A percentile compares a stretch with the other conserved stretches of the same genome.
phyloP scores from a whole-genome alignment of 129 eudicot species.

The Arctium minus region DNA sequence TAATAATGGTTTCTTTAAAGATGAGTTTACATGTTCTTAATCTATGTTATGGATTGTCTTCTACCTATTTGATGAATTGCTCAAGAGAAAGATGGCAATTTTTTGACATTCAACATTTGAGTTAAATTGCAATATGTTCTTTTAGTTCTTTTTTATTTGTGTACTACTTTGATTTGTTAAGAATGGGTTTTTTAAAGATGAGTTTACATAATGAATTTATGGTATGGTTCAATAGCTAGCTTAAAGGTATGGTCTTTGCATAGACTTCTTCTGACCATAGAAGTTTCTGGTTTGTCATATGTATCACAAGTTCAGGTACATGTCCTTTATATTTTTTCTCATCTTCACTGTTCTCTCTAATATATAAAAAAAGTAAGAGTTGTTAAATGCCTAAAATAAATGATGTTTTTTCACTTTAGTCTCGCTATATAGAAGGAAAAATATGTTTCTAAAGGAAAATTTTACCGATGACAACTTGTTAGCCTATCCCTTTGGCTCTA shows the following conservation, averaged over 20 bases:
- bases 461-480: not conserved
- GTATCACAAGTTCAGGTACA: constrained; percentile 93
- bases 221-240: constrained; percentile 48
- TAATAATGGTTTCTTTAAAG: too few species aligned
- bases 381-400: not conserved
- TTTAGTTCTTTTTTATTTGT: too few species aligned
- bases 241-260: constrained; percentile 86
- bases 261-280: constrained; percentile 93
- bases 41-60: too few species aligned
- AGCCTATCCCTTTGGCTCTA: not conserved
- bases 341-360: not conserved
- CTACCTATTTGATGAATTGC: too few species aligned
- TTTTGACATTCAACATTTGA: too few species aligned
- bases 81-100: too few species aligned
- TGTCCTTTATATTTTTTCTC: not conserved
- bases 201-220: too few species aligned
- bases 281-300: constrained; percentile 89
- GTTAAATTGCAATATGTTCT: too few species aligned
- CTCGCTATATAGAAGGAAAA: not conserved
- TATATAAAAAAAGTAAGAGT: not conserved
- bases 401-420: not conserved
- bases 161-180: too few species aligned
- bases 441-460: not conserved
- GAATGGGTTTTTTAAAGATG: too few species aligned
- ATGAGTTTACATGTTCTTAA: too few species aligned